Evolutionary conservation across 2,329 filamentous ascomycete species (phyloP).

Genomic region (Pyrenophora seminiperda): DNA sequence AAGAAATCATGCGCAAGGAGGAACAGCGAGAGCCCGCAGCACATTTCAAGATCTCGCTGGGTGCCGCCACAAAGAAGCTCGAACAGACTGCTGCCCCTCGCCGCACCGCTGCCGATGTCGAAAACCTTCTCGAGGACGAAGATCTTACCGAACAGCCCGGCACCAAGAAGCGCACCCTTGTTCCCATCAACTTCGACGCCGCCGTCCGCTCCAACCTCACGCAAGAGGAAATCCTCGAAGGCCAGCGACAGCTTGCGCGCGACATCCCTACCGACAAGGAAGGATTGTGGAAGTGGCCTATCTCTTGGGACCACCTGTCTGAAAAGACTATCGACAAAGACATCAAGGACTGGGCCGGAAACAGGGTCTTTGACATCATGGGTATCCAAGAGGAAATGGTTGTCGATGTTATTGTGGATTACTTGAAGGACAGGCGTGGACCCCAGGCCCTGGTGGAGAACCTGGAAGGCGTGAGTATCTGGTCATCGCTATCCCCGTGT

Average conservation of each 20-base stretch:
- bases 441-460: conserved; percentile 85
- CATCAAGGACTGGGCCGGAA: conserved; percentile 91
- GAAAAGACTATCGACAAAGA: conserved; percentile 81
- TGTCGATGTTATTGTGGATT: conserved; percentile 89
- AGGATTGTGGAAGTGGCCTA: conserved; percentile 87
- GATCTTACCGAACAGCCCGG: conserved; percentile 69
- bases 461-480: conserved; percentile 74
- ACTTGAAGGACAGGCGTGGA: conserved; percentile 74
- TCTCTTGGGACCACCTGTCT: conserved; percentile 92
- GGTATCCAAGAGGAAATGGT: conserved; percentile 96
- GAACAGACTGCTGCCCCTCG: conserved; percentile 62
- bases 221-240: conserved; percentile 85
- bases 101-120: conserved; percentile 89
- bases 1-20: conserved; percentile 64
- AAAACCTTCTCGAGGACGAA: conserved; percentile 92
- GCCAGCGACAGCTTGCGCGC: conserved; percentile 78
- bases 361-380: conserved; percentile 96
- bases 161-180: conserved; percentile 72
- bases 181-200: conserved; percentile 53
- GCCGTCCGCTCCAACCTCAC: conserved; percentile 61
- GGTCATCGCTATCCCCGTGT: conserved; percentile 1
- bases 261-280: conserved; percentile 89
- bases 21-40: conserved; percentile 63
- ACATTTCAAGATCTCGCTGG: conserved; percentile 86
- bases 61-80: conserved; percentile 77